phyloP scores from a whole-genome alignment of 1,284 basidiomycete genomes.

The Dichomitus squalens region DNA sequence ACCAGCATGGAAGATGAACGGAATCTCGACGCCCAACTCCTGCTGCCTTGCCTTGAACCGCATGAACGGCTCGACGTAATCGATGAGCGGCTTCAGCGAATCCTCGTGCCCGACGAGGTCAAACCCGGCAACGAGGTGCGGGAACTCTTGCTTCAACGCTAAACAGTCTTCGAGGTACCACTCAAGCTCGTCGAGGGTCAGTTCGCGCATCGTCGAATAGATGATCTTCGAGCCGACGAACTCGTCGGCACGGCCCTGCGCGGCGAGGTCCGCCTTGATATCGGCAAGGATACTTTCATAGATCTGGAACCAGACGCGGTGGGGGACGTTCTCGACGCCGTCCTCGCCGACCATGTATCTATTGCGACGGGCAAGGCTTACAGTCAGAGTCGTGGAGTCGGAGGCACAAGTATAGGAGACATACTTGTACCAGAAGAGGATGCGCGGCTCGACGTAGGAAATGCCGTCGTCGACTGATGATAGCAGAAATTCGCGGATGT shows the following conservation, averaged over 20 bases:
- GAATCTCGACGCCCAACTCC: conserved; percentile 65
- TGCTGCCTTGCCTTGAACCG: conserved; percentile 60
- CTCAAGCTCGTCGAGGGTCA: conserved; percentile 59
- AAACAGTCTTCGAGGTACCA: conserved; percentile 77
- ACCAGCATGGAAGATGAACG: conserved; percentile 81
- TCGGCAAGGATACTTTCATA: conserved; percentile 59
- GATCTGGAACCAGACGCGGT: conserved; percentile 60
- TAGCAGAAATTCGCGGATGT: conserved; percentile 62
- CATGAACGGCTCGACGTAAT: conserved; percentile 68
- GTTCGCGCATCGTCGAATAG: conserved; percentile 64
- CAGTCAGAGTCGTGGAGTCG: background rate
- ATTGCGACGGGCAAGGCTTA: background rate
- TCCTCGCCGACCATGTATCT: conserved; percentile 54
- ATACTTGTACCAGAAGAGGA: conserved; percentile 67
- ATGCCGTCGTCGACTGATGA: conserved; percentile 73
- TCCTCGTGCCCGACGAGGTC: conserved; percentile 83
- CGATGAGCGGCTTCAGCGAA: conserved; percentile 56
- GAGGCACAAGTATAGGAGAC: no score
- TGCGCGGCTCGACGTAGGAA: conserved; percentile 71
- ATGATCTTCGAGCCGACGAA: conserved; percentile 76
- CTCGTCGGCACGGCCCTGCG: conserved; percentile 55
- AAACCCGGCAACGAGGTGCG: conserved; percentile 63
- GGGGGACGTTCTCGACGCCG: conserved; percentile 57
- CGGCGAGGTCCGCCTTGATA: conserved; percentile 54
- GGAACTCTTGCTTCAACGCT: conserved; percentile 71